Evolutionary conservation across 441 rosid genomes (phyloP).

Genomic region (Brassica balearica): DNA sequence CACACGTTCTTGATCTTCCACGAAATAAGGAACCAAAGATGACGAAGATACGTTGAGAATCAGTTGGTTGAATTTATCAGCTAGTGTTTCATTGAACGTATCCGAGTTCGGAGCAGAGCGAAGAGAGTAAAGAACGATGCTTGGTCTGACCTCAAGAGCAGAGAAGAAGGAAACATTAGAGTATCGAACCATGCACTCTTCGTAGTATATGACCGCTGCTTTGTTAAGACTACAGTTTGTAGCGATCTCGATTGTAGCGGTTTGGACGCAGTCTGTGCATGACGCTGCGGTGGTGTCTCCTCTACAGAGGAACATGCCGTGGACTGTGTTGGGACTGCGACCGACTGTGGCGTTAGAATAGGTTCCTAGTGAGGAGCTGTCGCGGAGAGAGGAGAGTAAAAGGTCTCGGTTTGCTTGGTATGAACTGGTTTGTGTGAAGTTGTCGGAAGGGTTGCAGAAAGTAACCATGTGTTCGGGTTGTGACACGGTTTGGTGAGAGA

Average conservation of each 20-base stretch:
- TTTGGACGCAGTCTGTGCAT: constrained; percentile 30
- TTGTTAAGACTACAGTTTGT: constrained; percentile 13
- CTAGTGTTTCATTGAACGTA: neutral
- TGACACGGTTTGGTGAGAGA: constrained; percentile 23
- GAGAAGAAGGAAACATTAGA: constrained; percentile 15
- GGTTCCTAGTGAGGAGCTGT: constrained; percentile 10
- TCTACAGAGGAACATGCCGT: constrained; percentile 35
- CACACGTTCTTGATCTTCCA: constrained; percentile 30
- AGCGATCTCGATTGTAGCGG: constrained; percentile 22
- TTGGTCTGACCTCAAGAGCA: constrained; percentile 2
- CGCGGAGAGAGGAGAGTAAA: constrained; percentile 11
- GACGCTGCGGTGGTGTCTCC: constrained; percentile 24
- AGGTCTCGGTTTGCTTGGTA: constrained; percentile 13
- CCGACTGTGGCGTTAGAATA: constrained; percentile 31
- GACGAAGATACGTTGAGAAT: constrained; percentile 9
- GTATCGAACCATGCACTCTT: constrained; percentile 42
- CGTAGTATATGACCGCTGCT: constrained; percentile 13
- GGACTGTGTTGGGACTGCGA: constrained; percentile 29
- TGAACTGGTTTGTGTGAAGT: constrained; percentile 12
- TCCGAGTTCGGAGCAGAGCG: constrained; percentile 5
- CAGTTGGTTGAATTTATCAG: constrained; percentile 6
- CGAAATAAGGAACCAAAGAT: constrained; percentile 21
- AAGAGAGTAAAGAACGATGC: neutral
- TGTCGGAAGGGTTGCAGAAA: constrained; percentile 5
- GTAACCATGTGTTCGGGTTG: constrained; percentile 14